Evolutionary conservation across 768 basidiomycete genomes (phyloP).

Genomic region (Gyrodon lividus): DNA sequence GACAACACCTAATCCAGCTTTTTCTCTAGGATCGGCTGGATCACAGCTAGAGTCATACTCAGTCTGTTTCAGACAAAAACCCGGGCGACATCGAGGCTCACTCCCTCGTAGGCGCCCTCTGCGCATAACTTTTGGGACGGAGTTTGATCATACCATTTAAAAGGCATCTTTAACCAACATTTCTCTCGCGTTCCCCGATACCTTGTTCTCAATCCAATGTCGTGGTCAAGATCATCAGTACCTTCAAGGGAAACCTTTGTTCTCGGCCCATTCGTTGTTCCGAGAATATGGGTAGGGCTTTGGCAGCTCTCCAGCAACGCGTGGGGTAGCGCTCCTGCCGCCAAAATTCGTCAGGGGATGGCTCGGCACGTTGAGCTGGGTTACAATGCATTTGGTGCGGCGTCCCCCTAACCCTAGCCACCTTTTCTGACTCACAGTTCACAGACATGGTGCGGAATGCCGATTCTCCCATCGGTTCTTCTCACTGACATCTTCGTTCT

Average conservation of each 20-base stretch:
- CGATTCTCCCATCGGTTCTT: conserved; percentile 6
- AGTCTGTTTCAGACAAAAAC: conserved; percentile 10
- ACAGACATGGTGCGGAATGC: conserved; percentile 54
- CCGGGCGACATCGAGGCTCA: not conserved
- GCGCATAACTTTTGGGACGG: conserved; percentile 25
- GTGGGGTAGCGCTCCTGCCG: conserved; percentile 73
- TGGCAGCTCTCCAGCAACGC: conserved; percentile 88
- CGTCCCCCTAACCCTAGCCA: conserved; percentile 8
- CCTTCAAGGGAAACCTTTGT: conserved; percentile 43
- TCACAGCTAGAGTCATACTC: not conserved
- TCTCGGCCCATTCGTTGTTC: conserved; percentile 55
- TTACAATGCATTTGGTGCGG: conserved; percentile 47
- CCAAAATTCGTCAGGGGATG: conserved; percentile 70
- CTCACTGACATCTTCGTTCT: conserved; percentile 1
- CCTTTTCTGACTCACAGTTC: conserved; percentile 8
- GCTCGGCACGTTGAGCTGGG: conserved; percentile 54
- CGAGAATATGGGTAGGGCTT: conserved; percentile 74
- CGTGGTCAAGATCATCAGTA: conserved; percentile 9
- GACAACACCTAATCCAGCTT: conserved; percentile 1
- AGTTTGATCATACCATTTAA: conserved; percentile 32
- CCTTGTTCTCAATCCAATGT: conserved; percentile 21
- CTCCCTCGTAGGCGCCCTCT: conserved; percentile 3
- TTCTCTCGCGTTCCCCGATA: conserved; percentile 7
- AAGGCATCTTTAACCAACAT: conserved; percentile 8
- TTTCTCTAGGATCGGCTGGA: conserved; percentile 3